phyloP scores from a whole-genome alignment of 352 stramenopile genomes.

The Thraustochytrium striatum region DNA sequence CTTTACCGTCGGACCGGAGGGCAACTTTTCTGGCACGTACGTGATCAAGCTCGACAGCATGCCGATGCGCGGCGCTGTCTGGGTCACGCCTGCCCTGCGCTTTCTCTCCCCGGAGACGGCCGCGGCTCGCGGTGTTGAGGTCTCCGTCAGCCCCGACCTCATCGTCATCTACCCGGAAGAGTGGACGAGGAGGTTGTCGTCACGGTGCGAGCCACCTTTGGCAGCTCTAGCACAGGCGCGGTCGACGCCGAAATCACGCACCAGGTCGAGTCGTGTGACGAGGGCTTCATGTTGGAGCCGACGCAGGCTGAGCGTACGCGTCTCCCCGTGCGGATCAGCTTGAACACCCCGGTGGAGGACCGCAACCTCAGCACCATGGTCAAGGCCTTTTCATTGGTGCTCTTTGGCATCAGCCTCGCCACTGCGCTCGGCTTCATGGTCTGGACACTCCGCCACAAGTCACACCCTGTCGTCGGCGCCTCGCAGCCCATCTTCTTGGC shows the following conservation, averaged over 20 bases:
- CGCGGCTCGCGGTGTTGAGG: no score
- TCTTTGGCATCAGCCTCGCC: neutral
- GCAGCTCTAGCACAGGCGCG: neutral
- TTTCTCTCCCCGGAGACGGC: neutral
- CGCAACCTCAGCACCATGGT: no score
- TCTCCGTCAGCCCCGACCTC: neutral
- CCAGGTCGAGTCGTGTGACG: neutral
- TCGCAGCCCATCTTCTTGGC: slow-evolving; percentile 57
- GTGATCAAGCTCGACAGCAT: neutral
- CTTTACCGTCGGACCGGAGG: neutral
- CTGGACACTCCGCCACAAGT: slow-evolving; percentile 49
- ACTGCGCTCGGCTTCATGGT: neutral
- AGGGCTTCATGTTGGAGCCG: neutral
- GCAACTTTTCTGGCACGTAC: neutral
- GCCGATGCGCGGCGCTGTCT: neutral
- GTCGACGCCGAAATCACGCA: neutral
- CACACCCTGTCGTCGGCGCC: slow-evolving; percentile 49
- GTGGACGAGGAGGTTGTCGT: neutral
- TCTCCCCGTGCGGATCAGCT: no score
- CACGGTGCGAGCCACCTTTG: neutral
- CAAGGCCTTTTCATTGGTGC: no score
- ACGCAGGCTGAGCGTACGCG: no score
- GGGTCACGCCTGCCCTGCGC: neutral
- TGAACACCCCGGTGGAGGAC: no score
- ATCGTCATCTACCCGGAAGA: neutral